A percentile compares a stretch with the other conserved stretches of the same genome.
Conservation (phyloP, 176 grass and related monocot species). For the Otatea glauca region DNA sequence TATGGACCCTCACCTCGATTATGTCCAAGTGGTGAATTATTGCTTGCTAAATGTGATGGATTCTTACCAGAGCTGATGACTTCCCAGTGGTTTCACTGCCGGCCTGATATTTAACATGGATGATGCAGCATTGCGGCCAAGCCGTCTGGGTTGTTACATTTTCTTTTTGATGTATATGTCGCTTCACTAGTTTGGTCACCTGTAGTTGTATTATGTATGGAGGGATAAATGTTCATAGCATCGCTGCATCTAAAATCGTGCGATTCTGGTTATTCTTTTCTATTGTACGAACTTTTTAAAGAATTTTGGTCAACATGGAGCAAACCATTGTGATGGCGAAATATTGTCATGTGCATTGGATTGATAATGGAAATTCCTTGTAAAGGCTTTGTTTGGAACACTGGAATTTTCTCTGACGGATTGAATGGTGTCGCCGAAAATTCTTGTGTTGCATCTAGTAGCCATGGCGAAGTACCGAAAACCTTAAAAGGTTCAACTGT, state of each 20-base stretch:
- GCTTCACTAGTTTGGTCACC: not conserved
- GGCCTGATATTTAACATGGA: too few relatives aligned
- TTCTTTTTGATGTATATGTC: slow-evolving; percentile 12
- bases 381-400: not conserved
- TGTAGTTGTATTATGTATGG: not conserved
- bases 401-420: not conserved
- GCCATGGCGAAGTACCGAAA: too few relatives aligned
- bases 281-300: not conserved
- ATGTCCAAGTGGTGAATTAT: not conserved
- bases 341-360: not conserved
- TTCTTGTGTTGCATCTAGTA: too few relatives aligned
- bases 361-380: not conserved
- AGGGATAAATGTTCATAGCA: not conserved
- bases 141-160: slow-evolving; percentile 4
- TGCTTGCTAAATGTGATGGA: not conserved
- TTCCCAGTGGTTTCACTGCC: too few relatives aligned
- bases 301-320: not conserved
- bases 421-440: not conserved
- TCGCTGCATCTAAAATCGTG: not conserved
- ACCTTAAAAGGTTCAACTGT: not conserved
- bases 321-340: not conserved
- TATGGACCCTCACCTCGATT: not conserved
- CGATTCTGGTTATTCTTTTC: not conserved
- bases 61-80: not conserved
- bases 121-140: not conserved